Evolutionary conservation across 2,329 filamentous ascomycete genomes (phyloP).

Genomic region (Phyllosticta citrichinensis): DNA sequence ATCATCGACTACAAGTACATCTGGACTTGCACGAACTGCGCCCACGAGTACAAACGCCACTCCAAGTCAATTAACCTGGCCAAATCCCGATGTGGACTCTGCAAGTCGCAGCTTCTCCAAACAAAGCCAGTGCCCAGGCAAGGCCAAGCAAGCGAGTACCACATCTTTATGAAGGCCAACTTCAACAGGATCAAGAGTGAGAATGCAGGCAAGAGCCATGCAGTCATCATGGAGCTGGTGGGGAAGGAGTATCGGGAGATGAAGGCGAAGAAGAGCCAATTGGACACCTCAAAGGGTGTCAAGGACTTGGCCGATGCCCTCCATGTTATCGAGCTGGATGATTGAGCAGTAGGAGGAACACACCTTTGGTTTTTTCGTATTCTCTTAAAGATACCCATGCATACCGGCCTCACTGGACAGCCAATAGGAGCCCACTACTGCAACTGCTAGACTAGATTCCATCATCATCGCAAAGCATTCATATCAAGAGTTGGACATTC

Average conservation of each 20-base stretch:
- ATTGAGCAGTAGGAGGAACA: background rate
- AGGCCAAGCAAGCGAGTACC: slow-evolving; percentile 37
- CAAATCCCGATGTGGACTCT: slow-evolving; percentile 67
- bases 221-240: slow-evolving; percentile 53
- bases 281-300: background rate
- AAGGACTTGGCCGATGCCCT: slow-evolving; percentile 7
- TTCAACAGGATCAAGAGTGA: slow-evolving; percentile 51
- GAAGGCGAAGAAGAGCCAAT: slow-evolving; percentile 23
- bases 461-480: background rate
- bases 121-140: slow-evolving; percentile 51
- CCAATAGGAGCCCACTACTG: background rate
- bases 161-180: slow-evolving; percentile 55
- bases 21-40: slow-evolving; percentile 65
- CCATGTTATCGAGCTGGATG: slow-evolving; percentile 10
- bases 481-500: background rate
- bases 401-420: background rate
- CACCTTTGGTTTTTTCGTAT: background rate
- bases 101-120: slow-evolving; percentile 60
- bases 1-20: slow-evolving; percentile 86
- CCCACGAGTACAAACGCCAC: slow-evolving; percentile 67
- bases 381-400: background rate
- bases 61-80: slow-evolving; percentile 70
- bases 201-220: slow-evolving; percentile 46
- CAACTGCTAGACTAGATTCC: background rate
- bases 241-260: slow-evolving; percentile 51